Conservation (phyloP, 495 filamentous ascomycete genomes). For the Aspergillus biplanus region DNA sequence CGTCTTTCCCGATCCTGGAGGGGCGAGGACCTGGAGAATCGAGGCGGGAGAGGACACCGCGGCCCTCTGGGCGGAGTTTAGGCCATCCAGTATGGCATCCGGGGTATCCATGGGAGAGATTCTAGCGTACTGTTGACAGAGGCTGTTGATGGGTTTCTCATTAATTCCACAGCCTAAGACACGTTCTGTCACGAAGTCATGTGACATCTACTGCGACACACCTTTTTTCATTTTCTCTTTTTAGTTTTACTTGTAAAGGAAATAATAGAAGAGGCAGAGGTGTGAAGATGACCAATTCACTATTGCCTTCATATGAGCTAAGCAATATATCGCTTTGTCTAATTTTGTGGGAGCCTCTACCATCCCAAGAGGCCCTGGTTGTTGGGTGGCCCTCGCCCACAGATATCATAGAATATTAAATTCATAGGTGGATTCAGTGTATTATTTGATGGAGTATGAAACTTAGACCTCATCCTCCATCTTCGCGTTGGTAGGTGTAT, state of each 20-base stretch:
- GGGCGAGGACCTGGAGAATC: slow-evolving; percentile 89
- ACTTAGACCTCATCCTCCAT: no score
- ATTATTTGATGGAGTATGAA: no score
- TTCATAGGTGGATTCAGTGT: no score
- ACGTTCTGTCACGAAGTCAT: slow-evolving; percentile 25
- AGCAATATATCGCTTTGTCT: no score
- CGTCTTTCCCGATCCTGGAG: slow-evolving; percentile 89
- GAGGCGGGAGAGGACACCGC: slow-evolving; percentile 80
- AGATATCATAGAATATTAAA: no score
- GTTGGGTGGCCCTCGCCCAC: no score
- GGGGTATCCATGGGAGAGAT: slow-evolving; percentile 24
- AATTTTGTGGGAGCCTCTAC: no score
- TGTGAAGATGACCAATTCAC: no score
- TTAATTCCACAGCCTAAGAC: not conserved
- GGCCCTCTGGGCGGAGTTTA: slow-evolving; percentile 82
- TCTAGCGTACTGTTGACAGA: not conserved
- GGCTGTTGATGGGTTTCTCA: not conserved
- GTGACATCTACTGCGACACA: slow-evolving; percentile 6
- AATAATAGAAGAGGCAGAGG: no score
- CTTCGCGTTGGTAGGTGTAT: no score
- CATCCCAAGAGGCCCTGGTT: no score
- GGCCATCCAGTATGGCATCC: slow-evolving; percentile 66
- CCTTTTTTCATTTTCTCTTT: not conserved
- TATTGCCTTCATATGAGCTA: no score
- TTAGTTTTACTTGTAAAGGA: not conserved